phyloP scores from a whole-genome alignment of 2,329 filamentous ascomycete species.

The Sclerotinia minor region DNA sequence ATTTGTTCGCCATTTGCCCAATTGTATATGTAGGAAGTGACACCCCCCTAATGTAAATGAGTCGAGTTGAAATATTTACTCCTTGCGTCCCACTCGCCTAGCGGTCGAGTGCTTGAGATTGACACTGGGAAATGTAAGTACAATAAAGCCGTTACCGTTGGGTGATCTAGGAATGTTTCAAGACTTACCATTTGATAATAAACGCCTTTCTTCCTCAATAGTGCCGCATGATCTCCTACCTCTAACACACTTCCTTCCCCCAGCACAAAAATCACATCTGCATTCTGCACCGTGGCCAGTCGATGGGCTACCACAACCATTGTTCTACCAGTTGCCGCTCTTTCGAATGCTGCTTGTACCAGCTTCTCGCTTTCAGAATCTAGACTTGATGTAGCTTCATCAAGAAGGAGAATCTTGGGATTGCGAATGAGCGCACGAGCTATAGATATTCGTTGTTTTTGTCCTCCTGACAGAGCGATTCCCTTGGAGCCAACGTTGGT shows the following conservation, averaged over 20 bases:
- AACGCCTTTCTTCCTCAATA: constrained; percentile 36
- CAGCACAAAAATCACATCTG: constrained; percentile 44
- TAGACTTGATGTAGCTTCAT: constrained; percentile 59
- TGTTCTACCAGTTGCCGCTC: constrained; percentile 62
- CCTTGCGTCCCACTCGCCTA: constrained; percentile 11
- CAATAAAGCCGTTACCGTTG: not conserved
- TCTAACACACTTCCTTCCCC: constrained; percentile 39
- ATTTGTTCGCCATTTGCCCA: not conserved
- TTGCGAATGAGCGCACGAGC: constrained; percentile 55
- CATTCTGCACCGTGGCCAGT: constrained; percentile 74
- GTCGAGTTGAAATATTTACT: not conserved
- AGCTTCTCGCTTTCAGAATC: constrained; percentile 58
- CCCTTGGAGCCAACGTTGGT: constrained; percentile 52
- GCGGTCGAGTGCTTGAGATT: constrained; percentile 31
- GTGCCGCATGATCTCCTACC: constrained; percentile 34
- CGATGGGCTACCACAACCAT: constrained; percentile 78
- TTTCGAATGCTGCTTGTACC: constrained; percentile 67
- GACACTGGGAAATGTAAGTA: constrained; percentile 28
- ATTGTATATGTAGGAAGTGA: not conserved
- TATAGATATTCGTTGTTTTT: constrained; percentile 57
- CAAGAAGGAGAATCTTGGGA: constrained; percentile 55
- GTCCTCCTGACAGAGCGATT: constrained; percentile 53
- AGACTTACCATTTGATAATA: constrained; percentile 40
- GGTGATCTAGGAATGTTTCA: not conserved
- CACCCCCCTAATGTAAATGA: not conserved